These are phyloP conservation scores for Epichloe gansuensis DNA, from an alignment of 2,329 filamentous ascomycete species.

Conservation along the genomic window DNA sequence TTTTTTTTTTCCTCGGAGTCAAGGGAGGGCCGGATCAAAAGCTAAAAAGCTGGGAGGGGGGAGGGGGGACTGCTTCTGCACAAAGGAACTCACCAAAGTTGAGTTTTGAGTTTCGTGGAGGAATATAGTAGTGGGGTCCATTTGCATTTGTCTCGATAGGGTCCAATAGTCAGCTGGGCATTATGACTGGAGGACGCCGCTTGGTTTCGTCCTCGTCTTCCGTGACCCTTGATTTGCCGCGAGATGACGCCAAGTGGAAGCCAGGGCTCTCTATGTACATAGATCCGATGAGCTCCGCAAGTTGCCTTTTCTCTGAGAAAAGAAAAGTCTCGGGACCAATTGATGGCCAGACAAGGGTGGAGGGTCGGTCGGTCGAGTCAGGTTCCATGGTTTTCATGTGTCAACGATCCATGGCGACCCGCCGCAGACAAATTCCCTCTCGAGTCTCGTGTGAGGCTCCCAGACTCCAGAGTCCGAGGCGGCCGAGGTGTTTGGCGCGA, in stretches of 20 bases:
- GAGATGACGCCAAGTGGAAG: background rate
- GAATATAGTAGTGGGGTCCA: conserved; percentile 2
- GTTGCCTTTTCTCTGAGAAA: background rate
- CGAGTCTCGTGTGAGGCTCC: background rate
- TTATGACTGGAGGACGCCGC: background rate
- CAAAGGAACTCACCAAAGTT: background rate
- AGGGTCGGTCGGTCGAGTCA: conserved; percentile 4
- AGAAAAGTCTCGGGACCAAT: background rate
- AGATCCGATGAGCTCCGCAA: conserved; percentile 3
- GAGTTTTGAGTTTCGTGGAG: conserved; percentile 5
- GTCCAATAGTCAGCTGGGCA: background rate
- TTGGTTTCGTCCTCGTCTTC: background rate
- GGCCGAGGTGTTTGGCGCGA: background rate
- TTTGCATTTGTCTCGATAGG: background rate
- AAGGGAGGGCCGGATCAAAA: too few relatives aligned
- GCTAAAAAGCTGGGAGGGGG: too few relatives aligned
- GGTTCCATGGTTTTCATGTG: conserved; percentile 12
- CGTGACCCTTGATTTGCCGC: background rate
- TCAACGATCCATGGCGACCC: conserved; percentile 6
- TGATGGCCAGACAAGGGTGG: background rate
- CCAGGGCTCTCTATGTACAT: background rate
- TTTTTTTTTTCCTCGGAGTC: background rate
- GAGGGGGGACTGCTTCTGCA: background rate
- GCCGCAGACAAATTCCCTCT: conserved; percentile 4
- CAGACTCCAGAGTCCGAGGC: background rate